A percentile compares a stretch with the other conserved stretches of the same genome.
phyloP scores from a whole-genome alignment of 176 grass and related monocot species.

The Tillandsia leiboldiana region DNA sequence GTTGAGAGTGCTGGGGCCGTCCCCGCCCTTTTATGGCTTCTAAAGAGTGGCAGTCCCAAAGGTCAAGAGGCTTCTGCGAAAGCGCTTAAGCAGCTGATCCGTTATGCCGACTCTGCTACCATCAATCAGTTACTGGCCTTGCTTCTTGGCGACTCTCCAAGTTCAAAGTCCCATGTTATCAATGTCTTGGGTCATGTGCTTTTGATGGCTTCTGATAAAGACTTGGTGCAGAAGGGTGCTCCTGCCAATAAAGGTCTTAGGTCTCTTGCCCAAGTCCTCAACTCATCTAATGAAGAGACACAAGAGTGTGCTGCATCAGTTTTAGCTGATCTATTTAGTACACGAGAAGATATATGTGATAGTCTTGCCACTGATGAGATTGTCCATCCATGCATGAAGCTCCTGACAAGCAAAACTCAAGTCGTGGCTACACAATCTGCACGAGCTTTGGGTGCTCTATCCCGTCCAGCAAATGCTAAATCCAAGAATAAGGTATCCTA shows the following conservation, averaged over 20 bases:
- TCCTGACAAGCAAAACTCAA: constrained; percentile 85
- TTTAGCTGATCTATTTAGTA: constrained; percentile 88
- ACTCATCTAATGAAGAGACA: constrained; percentile 70
- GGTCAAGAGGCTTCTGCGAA: constrained; percentile 81
- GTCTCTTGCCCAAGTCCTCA: constrained; percentile 72
- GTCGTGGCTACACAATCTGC: constrained; percentile 80
- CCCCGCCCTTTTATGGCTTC: constrained; percentile 76
- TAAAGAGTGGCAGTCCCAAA: constrained; percentile 50
- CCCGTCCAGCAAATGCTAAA: constrained; percentile 50
- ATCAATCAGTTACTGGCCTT: constrained; percentile 91
- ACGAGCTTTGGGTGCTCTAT: constrained; percentile 82
- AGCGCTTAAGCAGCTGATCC: constrained; percentile 78
- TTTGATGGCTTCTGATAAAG: constrained; percentile 58
- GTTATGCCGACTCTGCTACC: constrained; percentile 59
- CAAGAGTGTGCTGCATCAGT: constrained; percentile 79
- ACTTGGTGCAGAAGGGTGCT: constrained; percentile 62
- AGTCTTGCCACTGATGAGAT: constrained; percentile 83
- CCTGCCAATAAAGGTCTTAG: constrained; percentile 79
- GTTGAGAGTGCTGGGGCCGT: constrained; percentile 82
- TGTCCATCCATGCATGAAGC: constrained; percentile 85
- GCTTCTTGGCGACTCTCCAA: constrained; percentile 54
- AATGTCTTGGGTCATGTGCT: constrained; percentile 92
- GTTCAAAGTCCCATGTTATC: constrained; percentile 68
- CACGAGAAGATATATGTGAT: constrained; percentile 75
- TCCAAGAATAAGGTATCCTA: constrained; percentile 61